phyloP scores from a whole-genome alignment of 306 rosid genomes.

The Hippophae gyantsensis region DNA sequence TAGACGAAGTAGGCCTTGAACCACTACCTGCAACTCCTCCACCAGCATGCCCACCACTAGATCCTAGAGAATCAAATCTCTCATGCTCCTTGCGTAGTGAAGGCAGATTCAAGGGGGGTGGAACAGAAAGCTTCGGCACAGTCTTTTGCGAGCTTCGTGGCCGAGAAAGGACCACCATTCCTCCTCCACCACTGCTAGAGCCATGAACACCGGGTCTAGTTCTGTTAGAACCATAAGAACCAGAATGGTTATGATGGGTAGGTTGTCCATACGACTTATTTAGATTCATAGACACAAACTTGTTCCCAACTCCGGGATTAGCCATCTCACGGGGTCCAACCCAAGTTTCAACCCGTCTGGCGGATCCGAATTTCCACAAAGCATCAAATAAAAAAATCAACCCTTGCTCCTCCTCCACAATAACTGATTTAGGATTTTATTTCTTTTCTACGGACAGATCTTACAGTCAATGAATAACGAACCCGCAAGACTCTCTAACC shows the following conservation, averaged over 20 bases:
- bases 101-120: conserved; percentile 98
- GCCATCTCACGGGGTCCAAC: conserved; percentile 57
- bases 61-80: conserved; percentile 67
- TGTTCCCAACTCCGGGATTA: conserved; percentile 70
- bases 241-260: conserved; percentile 29
- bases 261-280: conserved; percentile 93
- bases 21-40: conserved; percentile 59
- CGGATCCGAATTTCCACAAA: conserved; percentile 37
- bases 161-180: conserved; percentile 73
- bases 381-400: conserved; percentile 59
- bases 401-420: conserved; percentile 18
- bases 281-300: conserved; percentile 85
- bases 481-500: conserved; percentile 16
- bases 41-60: conserved; percentile 50
- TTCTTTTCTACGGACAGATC: conserved; percentile 22
- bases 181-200: conserved; percentile 28
- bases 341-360: conserved; percentile 30
- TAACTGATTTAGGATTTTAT: conserved; percentile 3
- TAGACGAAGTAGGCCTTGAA: conserved; percentile 62
- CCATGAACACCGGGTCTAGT: conserved; percentile 39
- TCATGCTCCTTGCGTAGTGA: conserved; percentile 85
- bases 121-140: conserved; percentile 90
- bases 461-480: conserved; percentile 2
- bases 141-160: conserved; percentile 89
- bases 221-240: conserved; percentile 44